Evolutionary conservation across 257 asterid species (phyloP).

Genomic region (Oldenlandia corymbosa): DNA sequence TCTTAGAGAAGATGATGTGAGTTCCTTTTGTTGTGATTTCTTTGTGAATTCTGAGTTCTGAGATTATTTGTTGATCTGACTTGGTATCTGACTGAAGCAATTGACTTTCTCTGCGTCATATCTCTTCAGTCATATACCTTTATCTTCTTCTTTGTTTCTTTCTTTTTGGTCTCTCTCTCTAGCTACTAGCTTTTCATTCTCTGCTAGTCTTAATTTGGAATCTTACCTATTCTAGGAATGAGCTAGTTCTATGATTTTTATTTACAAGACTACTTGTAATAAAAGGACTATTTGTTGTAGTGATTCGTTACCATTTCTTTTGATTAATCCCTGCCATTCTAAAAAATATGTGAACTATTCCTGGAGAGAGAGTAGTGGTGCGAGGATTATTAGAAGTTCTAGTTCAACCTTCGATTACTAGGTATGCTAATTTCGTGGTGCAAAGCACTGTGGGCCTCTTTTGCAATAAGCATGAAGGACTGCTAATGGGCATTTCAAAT

Average conservation of each 20-base stretch:
- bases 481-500: too few species aligned
- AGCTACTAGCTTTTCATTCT: too few species aligned
- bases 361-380: neutral
- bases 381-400: neutral
- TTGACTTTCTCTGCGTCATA: neutral
- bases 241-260: too few species aligned
- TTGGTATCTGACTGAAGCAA: neutral
- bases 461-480: neutral
- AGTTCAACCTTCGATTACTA: neutral
- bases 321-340: neutral
- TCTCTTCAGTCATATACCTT: too few species aligned
- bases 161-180: too few species aligned
- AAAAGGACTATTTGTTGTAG: too few species aligned
- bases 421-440: neutral
- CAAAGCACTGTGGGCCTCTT: constrained; percentile 1
- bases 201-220: too few species aligned
- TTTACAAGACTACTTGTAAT: too few species aligned
- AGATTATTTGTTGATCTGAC: neutral
- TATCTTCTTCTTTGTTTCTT: too few species aligned
- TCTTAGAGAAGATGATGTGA: constrained; percentile 75
- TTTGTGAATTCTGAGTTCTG: neutral
- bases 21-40: constrained; percentile 23
- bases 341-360: neutral
- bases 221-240: too few species aligned
- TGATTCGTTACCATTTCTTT: neutral